A percentile compares a stretch with the other conserved stretches of the same genome.
Conservation (phyloP, 108 stramenopile genomes). For the Asterionellopsis glacialis region DNA sequence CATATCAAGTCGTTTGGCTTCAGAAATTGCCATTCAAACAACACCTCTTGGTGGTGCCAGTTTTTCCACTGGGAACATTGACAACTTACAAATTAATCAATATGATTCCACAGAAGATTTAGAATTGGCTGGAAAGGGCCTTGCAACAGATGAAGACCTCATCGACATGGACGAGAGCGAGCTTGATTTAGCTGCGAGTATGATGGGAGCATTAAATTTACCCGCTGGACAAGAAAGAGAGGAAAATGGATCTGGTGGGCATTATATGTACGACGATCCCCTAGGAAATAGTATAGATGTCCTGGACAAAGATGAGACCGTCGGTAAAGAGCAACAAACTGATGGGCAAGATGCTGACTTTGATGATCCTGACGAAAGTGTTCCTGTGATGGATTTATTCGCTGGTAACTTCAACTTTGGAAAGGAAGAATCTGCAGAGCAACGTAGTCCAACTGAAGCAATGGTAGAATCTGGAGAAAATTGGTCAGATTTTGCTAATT, state of each 20-base stretch:
- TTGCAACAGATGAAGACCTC: slow-evolving; percentile 38
- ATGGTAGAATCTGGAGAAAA: slow-evolving; percentile 2
- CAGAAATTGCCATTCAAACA: slow-evolving; percentile 78
- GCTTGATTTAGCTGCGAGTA: slow-evolving; percentile 83
- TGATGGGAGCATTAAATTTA: slow-evolving; percentile 78
- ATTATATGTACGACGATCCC: slow-evolving; percentile 75
- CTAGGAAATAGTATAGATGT: slow-evolving; percentile 30
- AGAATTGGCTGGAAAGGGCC: slow-evolving; percentile 31
- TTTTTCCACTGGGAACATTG: slow-evolving; percentile 8
- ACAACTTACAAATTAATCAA: slow-evolving; percentile 38
- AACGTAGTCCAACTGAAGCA: not conserved
- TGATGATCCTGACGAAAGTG: slow-evolving; percentile 22
- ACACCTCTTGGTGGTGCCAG: slow-evolving; percentile 77
- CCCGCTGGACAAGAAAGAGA: slow-evolving; percentile 21
- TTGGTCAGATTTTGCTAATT: slow-evolving; percentile 63
- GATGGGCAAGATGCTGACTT: slow-evolving; percentile 13
- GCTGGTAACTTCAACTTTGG: slow-evolving; percentile 57
- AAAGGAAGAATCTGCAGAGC: slow-evolving; percentile 9
- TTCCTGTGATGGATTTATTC: slow-evolving; percentile 73
- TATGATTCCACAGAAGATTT: slow-evolving; percentile 43
- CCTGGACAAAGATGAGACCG: slow-evolving; percentile 19
- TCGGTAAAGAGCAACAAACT: not conserved
- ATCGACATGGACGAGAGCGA: slow-evolving; percentile 89
- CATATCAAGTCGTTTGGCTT: slow-evolving; percentile 56
- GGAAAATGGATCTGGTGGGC: slow-evolving; percentile 21